Base-by-base conservation (phyloP, 768 basidiomycete species). In the Coprinellus micaceus region DNA sequence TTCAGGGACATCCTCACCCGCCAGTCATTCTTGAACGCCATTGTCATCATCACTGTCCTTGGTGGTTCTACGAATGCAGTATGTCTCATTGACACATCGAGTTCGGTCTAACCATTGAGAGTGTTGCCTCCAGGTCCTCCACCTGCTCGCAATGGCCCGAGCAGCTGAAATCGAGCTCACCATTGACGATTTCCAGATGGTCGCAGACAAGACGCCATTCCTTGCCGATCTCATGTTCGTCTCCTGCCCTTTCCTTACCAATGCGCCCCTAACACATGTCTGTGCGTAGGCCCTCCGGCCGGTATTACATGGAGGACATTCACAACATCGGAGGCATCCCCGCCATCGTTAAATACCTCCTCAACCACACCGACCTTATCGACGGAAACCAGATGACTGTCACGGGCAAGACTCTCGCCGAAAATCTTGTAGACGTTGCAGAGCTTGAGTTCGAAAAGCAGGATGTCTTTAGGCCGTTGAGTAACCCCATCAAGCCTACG, bases 11-110 rank as follows among this genome's bases (percentile, higher is more conserved):
- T 77, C 40, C 58, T 78, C 54, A 77, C 76, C 19, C 75, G 75
- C 1, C 70, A 74, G 43, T 78, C 77, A 3, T 92, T 95, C 73
- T 69, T 92, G 63, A 94, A 94, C 63, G 92, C 92, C 13, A 89
- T 94, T 59, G 80, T 84, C 15, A 78, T 94, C 45, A 77, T 91
- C 40, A 92, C 85, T 64, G 74, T 91, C 46, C 76, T 94, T 2
- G 92, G 92, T 29, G 93, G 93, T 17, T 92, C 89, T 1, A 95
- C 94, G 4, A 94, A 94, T 65, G 87, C 91, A 19, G 90, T 89
- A 63, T 53, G 19, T 50, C 11, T 22, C 5, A 21, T 30, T 15
- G 10, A 36, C 9, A n/a, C n/a, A n/a, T n/a, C n/a, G n/a, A 41
- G n/a, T 6, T 10, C 39, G 22, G 17, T 2, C 10, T n/a, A 25